Base-by-base conservation (phyloP, 164 flowering plant genomes). In the Chimonanthus praecox region DNA sequence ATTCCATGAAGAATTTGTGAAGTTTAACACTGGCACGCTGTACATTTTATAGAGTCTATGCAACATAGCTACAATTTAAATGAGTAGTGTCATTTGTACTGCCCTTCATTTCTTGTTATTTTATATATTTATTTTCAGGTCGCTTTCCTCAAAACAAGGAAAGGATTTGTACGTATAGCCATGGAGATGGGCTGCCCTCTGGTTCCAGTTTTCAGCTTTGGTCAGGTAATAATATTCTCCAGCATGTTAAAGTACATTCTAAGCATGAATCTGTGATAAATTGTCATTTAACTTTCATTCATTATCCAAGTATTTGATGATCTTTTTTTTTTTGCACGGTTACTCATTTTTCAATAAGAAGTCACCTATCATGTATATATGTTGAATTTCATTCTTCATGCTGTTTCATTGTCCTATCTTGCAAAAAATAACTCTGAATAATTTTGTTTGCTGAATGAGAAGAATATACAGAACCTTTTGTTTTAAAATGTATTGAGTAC, bases 141-240 rank as follows among this genome's bases (percentile, higher is more conserved):
- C 78, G 92, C 87, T 5, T 96, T 81, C 76, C 82, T 96, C n/a
- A 87, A 83, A 75, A 10, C 79, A 33, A 89, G 98, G 84, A 92
- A 78, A 85, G 99, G 99, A 71, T 96, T 96, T 79, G 87, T 96
- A 45, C 94, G 97, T 44, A 75, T 91, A 77, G 98, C 98, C 13
- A 84, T 96, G 78, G 92, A 94, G 86, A 83, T 46, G 78, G 98
- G 97, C 11, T 58, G 71, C 15, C 92, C 98, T 48, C 63, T 96
- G 48, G 97, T 94, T 77, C 99, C 99, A 47, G 97, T 90, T 76
- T 92, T 90, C 78, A 84, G 91, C 84, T 94, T 89, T 77, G 98
- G 97, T 63, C 98, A 93, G 94, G 98, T 95, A 82, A 16, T 44
- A 45, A 8, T 66, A 44, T 66, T 18, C 46, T 66, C 48, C 47